These are phyloP conservation scores for Penicillium longicatenatum DNA, from an alignment of 495 filamentous ascomycete genomes.

Conservation along the genomic window DNA sequence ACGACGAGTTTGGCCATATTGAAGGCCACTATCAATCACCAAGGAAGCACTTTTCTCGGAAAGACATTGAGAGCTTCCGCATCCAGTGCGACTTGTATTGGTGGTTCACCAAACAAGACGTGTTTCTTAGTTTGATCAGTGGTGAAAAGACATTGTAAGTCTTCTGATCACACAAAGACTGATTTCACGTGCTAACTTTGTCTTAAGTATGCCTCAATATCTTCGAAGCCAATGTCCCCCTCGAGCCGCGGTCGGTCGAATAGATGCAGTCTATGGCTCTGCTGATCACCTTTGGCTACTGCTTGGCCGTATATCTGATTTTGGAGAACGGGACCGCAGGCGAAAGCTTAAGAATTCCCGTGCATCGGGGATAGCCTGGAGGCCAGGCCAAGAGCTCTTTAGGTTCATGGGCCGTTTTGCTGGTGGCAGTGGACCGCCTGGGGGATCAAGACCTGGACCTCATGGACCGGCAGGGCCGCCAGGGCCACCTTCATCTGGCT, in stretches of 20 bases:
- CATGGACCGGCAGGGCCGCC: slow-evolving; percentile 26
- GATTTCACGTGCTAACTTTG: slow-evolving; percentile 11
- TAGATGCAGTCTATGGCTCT: slow-evolving; percentile 82
- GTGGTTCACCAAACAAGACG: slow-evolving; percentile 96
- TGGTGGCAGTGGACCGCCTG: slow-evolving; percentile 27
- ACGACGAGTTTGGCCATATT: slow-evolving; percentile 48
- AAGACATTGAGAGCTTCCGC: slow-evolving; percentile 77
- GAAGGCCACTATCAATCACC: slow-evolving; percentile 26
- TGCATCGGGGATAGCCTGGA: slow-evolving; percentile 57
- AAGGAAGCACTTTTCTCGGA: slow-evolving; percentile 56
- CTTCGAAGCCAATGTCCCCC: slow-evolving; percentile 85
- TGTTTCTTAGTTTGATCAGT: slow-evolving; percentile 86
- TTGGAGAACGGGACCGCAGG: slow-evolving; percentile 73
- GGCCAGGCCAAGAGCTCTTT: slow-evolving; percentile 54
- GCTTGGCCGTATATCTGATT: slow-evolving; percentile 79
- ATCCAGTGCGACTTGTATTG: slow-evolving; percentile 88
- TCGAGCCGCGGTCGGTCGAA: slow-evolving; percentile 72
- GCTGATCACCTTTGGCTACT: slow-evolving; percentile 84
- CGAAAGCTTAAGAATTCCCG: slow-evolving; percentile 65
- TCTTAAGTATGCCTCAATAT: slow-evolving; percentile 70
- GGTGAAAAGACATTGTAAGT: slow-evolving; percentile 83
- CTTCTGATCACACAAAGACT: not conserved
- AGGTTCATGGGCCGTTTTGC: slow-evolving; percentile 46
- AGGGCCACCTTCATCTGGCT: slow-evolving; percentile 14
- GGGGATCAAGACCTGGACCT: slow-evolving; percentile 24